phyloP scores from a whole-genome alignment of 805 yeast genomes.

The Zygosaccharomyces lentus region DNA sequence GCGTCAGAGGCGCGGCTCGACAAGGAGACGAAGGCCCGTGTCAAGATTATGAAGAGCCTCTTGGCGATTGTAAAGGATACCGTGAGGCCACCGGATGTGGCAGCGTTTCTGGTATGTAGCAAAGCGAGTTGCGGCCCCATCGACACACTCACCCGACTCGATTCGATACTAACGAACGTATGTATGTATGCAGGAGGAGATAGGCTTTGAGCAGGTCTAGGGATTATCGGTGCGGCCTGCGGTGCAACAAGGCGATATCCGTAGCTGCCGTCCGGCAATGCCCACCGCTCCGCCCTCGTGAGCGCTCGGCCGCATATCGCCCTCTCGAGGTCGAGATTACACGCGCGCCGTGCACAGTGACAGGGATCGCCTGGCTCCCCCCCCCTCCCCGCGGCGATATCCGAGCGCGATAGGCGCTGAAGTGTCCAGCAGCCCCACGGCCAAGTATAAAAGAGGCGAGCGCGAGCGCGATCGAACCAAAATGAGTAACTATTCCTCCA shows the following conservation, averaged over 20 bases:
- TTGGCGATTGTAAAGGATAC: conserved; percentile 26
- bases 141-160: neutral
- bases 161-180: neutral
- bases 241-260: neutral
- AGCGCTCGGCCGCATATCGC: conserved; percentile 1
- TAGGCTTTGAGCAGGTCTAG: conserved; percentile 4
- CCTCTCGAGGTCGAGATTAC: too few relatives aligned
- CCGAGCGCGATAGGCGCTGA: conserved; percentile 5
- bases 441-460: neutral
- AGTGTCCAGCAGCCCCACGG: neutral
- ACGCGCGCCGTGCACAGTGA: conserved; percentile 2
- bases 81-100: conserved; percentile 22
- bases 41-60: conserved; percentile 19
- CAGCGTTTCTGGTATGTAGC: conserved; percentile 25
- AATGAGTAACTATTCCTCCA: too few relatives aligned
- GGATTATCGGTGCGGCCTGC: too few relatives aligned
- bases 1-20: conserved; percentile 11
- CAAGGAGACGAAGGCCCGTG: conserved; percentile 19
- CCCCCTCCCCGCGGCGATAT: conserved; percentile 1
- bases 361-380: neutral
- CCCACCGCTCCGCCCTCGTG: neutral
- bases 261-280: neutral
- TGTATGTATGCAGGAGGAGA: conserved; percentile 2
- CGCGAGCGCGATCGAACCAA: neutral
- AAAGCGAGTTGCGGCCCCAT: too few relatives aligned